These are phyloP conservation scores for Amanita exitialis DNA, from an alignment of 768 basidiomycete species.

Conservation along the genomic window DNA sequence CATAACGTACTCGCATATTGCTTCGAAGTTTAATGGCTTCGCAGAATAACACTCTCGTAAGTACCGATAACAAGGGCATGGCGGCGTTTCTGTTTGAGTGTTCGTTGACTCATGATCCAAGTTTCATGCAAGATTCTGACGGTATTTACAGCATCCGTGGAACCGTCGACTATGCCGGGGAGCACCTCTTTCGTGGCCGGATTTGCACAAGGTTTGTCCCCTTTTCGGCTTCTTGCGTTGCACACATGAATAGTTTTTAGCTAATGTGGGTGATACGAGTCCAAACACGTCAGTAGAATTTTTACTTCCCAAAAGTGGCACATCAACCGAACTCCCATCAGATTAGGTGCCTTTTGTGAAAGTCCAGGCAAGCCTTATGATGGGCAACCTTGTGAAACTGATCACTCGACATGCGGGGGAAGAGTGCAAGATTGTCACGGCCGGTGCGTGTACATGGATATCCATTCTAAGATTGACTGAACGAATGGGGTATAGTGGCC, in stretches of 20 bases:
- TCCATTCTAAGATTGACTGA: neutral
- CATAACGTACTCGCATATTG: too few species aligned
- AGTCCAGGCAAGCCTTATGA: conserved; percentile 61
- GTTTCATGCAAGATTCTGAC: neutral
- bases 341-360: conserved; percentile 70
- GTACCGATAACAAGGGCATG: conserved; percentile 81
- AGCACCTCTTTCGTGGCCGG: conserved; percentile 64
- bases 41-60: conserved; percentile 77
- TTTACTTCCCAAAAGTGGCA: conserved; percentile 4
- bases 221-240: conserved; percentile 4
- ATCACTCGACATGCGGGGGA: conserved; percentile 69
- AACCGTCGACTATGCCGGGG: conserved; percentile 59
- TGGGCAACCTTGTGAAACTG: conserved; percentile 58
- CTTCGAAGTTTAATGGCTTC: neutral
- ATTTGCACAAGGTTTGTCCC: conserved; percentile 54
- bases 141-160: conserved; percentile 37
- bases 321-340: conserved; percentile 10
- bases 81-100: conserved; percentile 73
- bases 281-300: conserved; percentile 58
- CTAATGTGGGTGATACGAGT: conserved; percentile 74
- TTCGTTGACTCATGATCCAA: conserved; percentile 17
- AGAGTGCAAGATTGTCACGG: conserved; percentile 61
- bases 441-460: conserved; percentile 27
- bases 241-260: conserved; percentile 21
- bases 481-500: conserved; percentile 38